phyloP scores from a whole-genome alignment of 768 basidiomycete species.

The Crucibulum laeve region DNA sequence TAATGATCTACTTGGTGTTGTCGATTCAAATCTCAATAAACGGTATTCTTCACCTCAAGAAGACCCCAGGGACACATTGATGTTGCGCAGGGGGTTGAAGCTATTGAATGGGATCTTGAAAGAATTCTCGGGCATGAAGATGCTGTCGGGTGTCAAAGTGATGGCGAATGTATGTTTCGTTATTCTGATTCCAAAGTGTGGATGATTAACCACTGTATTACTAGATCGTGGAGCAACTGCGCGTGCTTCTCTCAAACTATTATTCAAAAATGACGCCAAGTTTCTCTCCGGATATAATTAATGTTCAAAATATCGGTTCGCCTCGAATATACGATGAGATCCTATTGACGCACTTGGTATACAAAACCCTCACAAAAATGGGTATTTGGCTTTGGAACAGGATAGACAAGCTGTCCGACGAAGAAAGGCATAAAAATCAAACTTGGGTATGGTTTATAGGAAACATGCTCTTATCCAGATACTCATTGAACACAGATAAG shows the following conservation, averaged over 20 bases:
- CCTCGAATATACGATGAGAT: constrained; percentile 34
- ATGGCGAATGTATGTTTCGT: constrained; percentile 52
- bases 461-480: constrained; percentile 1
- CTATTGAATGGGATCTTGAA: constrained; percentile 65
- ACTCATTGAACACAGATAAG: constrained; percentile 39
- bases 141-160: constrained; percentile 60
- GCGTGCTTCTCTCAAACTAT: constrained; percentile 51
- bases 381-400: constrained; percentile 69
- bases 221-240: constrained; percentile 53
- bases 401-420: constrained; percentile 35
- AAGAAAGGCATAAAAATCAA: constrained; percentile 38
- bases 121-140: constrained; percentile 67
- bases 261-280: constrained; percentile 52
- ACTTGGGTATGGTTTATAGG: constrained; percentile 43
- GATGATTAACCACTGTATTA: constrained; percentile 3
- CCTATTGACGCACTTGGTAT: constrained; percentile 59
- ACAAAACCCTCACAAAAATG: constrained; percentile 72
- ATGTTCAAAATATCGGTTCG: constrained; percentile 38
- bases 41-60: constrained; percentile 38
- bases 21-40: constrained; percentile 49
- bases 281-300: constrained; percentile 32
- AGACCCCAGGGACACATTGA: constrained; percentile 40
- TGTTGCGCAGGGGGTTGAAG: constrained; percentile 57
- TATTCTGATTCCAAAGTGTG: not conserved
- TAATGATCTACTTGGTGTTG: constrained; percentile 44